These are phyloP conservation scores for Ophiostoma angusticollis DNA, from an alignment of 2,329 filamentous ascomycete genomes.

Conservation along the genomic window DNA sequence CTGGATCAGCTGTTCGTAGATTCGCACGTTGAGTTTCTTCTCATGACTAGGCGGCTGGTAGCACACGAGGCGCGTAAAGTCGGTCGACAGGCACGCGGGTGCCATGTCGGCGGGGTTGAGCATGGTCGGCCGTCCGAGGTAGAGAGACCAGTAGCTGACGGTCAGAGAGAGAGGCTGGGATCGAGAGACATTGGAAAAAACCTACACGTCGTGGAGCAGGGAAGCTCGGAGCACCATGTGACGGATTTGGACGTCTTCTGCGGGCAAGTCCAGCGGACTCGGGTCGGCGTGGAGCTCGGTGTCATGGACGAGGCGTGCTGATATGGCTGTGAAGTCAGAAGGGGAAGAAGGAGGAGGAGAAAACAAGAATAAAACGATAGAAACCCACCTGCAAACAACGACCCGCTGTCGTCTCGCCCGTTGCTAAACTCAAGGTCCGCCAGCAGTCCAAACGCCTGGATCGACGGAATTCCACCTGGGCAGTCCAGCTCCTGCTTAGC, in stretches of 20 bases:
- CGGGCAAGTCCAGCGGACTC: slow-evolving; percentile 2
- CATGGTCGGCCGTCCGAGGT: slow-evolving; percentile 11
- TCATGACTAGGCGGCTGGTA: not conserved
- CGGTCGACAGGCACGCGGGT: slow-evolving; percentile 6
- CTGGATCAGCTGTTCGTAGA: slow-evolving; percentile 9
- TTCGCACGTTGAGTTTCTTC: slow-evolving; percentile 1
- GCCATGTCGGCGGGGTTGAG: slow-evolving; percentile 11
- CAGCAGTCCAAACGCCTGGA: slow-evolving; percentile 10
- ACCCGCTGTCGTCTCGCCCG: slow-evolving; percentile 11
- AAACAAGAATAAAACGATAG: too few species aligned
- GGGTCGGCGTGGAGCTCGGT: slow-evolving; percentile 10
- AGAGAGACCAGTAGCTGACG: slow-evolving; percentile 9
- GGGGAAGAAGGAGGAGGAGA: too few species aligned
- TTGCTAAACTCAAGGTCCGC: slow-evolving; percentile 9
- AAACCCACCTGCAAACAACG: slow-evolving; percentile 10
- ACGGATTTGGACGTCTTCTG: slow-evolving; percentile 8
- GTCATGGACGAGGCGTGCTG: slow-evolving; percentile 10
- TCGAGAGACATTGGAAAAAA: not conserved
- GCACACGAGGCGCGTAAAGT: slow-evolving; percentile 1
- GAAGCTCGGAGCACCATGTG: slow-evolving; percentile 12
- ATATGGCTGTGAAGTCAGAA: too few species aligned
- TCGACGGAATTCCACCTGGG: slow-evolving; percentile 11
- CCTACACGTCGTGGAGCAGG: slow-evolving; percentile 10
- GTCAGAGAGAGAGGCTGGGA: not conserved
- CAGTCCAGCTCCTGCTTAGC: slow-evolving; percentile 11